Evolutionary conservation across 2,329 filamentous ascomycete species (phyloP), one percentile per base, ranked within the genome.

Genomic region (Tolypocladium sp.): DNA sequence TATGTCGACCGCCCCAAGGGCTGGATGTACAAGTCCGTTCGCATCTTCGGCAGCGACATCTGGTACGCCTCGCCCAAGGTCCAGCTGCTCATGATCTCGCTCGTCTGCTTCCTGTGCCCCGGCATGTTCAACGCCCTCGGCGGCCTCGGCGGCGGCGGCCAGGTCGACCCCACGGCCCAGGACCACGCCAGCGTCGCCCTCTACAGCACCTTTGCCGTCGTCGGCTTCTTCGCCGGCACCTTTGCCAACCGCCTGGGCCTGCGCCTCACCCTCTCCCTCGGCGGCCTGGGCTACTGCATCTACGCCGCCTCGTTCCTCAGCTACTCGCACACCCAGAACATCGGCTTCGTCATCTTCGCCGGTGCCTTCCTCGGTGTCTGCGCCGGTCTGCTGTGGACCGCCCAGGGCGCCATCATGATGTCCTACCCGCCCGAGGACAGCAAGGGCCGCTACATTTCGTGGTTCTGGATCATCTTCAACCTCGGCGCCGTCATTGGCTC

Each of bases 381-480:
- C 69, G 90, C 90, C 54, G 90, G 88, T 69, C 79, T 93, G 44
- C 79, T 94, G 42, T 94, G 90, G 90, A 88, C 87, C 40, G 90
- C 88, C 1, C 90, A 93, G 74, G 90, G 90, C 61, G 86, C 89
- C 60, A 90, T 93, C 69, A 92, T 93, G 88, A 93, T 96, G 85
- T 86, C 89, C 46, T 96, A 96, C 72, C 92, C 92, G 2, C 79
- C 83, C 25, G 92, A 96, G 75, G 74, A 84, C 40, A 83, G 85
- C 63, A 96, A 96, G 79, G 92, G 92, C 52, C 86, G 87, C 61
- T 96, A 92, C 73, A 96, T 96, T 71, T 89, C 89, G 61, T 87
- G 86, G 77, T 96, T 96, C 76, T 96, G 92, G 92, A 86, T 92
- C 72, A 95, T 97, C 68, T 97, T 96, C 81, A 96, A 96, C 74